These are phyloP conservation scores for Daldinia eschscholtzii DNA, from an alignment of 2,329 filamentous ascomycete genomes.

Conservation along the genomic window DNA sequence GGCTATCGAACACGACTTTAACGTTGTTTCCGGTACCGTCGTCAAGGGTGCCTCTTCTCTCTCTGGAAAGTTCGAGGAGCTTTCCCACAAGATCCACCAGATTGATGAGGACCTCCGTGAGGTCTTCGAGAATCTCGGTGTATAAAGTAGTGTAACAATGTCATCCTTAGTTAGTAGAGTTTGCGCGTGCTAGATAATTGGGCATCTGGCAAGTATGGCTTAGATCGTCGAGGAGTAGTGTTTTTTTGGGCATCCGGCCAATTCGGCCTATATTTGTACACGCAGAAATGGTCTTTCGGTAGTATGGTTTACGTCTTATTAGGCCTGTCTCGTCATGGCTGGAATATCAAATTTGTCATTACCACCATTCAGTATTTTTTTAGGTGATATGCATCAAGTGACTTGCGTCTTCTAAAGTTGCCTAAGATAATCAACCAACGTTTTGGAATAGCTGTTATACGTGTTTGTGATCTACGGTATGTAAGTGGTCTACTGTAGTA, in stretches of 20 bases:
- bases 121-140: slow-evolving; percentile 66
- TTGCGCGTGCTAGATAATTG: slow-evolving; percentile 29
- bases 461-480: too few relatives aligned
- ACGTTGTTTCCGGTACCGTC: slow-evolving; percentile 69
- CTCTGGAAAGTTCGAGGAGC: slow-evolving; percentile 69
- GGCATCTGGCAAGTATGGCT: slow-evolving; percentile 25
- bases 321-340: slow-evolving; percentile 40
- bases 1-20: slow-evolving; percentile 71
- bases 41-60: slow-evolving; percentile 66
- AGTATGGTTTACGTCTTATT: slow-evolving; percentile 44
- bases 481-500: too few relatives aligned
- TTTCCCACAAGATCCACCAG: slow-evolving; percentile 73
- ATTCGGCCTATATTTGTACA: slow-evolving; percentile 46
- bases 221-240: slow-evolving; percentile 30
- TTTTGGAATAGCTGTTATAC: neutral
- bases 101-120: slow-evolving; percentile 71
- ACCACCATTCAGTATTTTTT: slow-evolving; percentile 3
- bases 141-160: slow-evolving; percentile 48
- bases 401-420: too few relatives aligned
- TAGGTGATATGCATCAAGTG: neutral
- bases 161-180: slow-evolving; percentile 28
- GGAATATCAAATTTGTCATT: slow-evolving; percentile 38
- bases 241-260: slow-evolving; percentile 33
- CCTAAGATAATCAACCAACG: neutral
- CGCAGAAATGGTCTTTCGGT: slow-evolving; percentile 41